Conservation (phyloP, 1,284 basidiomycete species). For the Cystobasidium sp. region DNA sequence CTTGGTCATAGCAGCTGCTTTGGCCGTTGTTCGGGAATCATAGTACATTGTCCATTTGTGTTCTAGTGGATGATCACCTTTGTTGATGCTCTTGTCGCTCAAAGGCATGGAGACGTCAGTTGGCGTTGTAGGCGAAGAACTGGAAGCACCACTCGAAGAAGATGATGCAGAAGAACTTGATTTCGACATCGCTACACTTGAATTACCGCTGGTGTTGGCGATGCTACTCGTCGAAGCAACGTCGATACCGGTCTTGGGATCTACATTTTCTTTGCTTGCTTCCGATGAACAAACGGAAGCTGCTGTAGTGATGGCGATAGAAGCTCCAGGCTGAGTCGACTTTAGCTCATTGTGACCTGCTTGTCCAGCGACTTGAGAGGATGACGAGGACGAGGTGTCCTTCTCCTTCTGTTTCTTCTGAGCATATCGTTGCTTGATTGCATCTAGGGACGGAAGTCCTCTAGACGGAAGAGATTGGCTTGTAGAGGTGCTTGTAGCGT, state of each 20-base stretch:
- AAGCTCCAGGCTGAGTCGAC: not conserved
- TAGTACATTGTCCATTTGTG: slow-evolving; percentile 44
- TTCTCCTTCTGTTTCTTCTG: slow-evolving; percentile 30
- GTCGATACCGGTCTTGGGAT: slow-evolving; percentile 24
- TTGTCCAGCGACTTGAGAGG: not conserved
- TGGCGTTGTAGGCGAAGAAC: not conserved
- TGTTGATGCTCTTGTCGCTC: not conserved
- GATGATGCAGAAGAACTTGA: slow-evolving; percentile 1
- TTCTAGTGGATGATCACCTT: slow-evolving; percentile 42
- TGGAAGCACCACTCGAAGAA: not conserved
- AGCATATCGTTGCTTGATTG: slow-evolving; percentile 34
- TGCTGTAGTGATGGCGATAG: not conserved
- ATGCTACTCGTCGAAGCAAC: not conserved
- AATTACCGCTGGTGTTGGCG: not conserved
- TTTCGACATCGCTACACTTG: not conserved
- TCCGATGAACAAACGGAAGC: not conserved
- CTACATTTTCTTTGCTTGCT: slow-evolving; percentile 21
- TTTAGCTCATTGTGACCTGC: not conserved
- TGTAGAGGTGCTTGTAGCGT: not conserved
- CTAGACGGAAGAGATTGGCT: slow-evolving; percentile 28
- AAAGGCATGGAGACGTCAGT: not conserved
- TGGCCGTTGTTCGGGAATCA: slow-evolving; percentile 28
- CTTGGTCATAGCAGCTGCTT: not conserved
- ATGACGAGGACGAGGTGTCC: not conserved
- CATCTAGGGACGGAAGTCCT: slow-evolving; percentile 34